Base-by-base conservation (phyloP, 169 alveolate genomes). In the Ichthyophthirius multifiliis region DNA sequence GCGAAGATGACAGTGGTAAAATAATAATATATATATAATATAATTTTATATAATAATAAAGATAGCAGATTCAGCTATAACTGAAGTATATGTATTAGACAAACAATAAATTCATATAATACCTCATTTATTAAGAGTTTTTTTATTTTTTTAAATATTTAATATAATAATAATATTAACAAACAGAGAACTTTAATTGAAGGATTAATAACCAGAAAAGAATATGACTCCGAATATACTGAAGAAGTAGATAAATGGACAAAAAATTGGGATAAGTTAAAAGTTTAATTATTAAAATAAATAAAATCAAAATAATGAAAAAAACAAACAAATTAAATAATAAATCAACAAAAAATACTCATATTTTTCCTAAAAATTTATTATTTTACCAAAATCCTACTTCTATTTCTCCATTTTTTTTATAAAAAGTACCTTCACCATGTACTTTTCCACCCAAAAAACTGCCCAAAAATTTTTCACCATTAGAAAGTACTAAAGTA, bases 11-110 rank as follows among this genome's bases (percentile, higher is more conserved):
- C 86, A 48, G 76, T 81, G 6, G 65, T 79, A 39, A 67, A 81
- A 3, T 12, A 31, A 16, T n/a, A 32, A 35, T n/a, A 6, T 65
- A 3, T 10, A 65, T 20, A 27, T 10, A 0, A 62, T 20, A 27
- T n/a, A 32, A 12, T 18, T 32, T 63, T 4, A 32, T 16, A 30
- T 9, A 30, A 12, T 65, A 30, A 35, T 7, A 15, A 18, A 65
- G 75, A 39, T 67, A 37, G 77, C 77, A 20, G 86, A 81, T 48
- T 76, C 86, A 13, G 86, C 86, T 12, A 45, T 71, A 43, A 71
- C 74, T 18, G 86, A 73, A 63, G 75, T 81, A 10, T 81, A 81
- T 32, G 55, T 43, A 62, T 55, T 81, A 18, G 82, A 81, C 27
- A 81, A 73, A 62, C 64, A 43, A 2, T 18, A 55, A 48, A 71